Conservation (phyloP, 257 asterid species). For the Nyctanthes arbortristis region DNA sequence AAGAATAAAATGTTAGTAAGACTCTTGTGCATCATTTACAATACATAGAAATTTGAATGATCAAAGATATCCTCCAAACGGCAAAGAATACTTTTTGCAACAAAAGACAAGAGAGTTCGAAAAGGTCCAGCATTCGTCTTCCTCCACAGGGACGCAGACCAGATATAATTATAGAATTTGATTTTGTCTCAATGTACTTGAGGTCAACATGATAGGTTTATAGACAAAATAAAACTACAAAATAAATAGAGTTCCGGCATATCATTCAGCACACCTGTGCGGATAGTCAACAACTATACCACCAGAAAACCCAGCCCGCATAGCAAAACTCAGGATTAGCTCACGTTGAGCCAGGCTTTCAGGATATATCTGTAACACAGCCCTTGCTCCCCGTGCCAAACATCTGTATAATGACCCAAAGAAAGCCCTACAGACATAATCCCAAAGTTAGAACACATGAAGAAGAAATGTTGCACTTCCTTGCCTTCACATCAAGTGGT, state of each 20-base stretch:
- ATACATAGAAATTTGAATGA: too few species aligned
- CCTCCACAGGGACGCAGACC: not conserved
- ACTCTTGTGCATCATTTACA: too few species aligned
- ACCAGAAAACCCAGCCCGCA: constrained; percentile 97
- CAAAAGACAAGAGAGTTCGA: not conserved
- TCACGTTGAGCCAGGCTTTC: constrained; percentile 88
- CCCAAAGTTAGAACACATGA: constrained; percentile 12
- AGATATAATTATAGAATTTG: not conserved
- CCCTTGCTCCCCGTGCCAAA: constrained; percentile 94
- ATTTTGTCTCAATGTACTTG: not conserved
- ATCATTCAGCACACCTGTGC: constrained; percentile 62
- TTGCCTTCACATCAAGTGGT: not conserved
- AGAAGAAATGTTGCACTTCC: not conserved
- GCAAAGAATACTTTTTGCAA: not conserved
- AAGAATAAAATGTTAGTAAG: too few species aligned
- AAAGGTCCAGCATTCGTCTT: not conserved
- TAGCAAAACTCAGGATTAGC: constrained; percentile 81
- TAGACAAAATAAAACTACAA: constrained; percentile 2
- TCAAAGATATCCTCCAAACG: not conserved
- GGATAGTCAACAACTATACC: constrained; percentile 92
- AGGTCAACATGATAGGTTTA: not conserved
- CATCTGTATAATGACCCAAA: constrained; percentile 84
- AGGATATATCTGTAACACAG: constrained; percentile 89
- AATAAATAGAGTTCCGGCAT: not conserved
- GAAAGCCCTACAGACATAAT: constrained; percentile 63